These are phyloP conservation scores for Thermothielavioides terrestris DNA, from an alignment of 495 filamentous ascomycete genomes.

Conservation along the genomic window DNA sequence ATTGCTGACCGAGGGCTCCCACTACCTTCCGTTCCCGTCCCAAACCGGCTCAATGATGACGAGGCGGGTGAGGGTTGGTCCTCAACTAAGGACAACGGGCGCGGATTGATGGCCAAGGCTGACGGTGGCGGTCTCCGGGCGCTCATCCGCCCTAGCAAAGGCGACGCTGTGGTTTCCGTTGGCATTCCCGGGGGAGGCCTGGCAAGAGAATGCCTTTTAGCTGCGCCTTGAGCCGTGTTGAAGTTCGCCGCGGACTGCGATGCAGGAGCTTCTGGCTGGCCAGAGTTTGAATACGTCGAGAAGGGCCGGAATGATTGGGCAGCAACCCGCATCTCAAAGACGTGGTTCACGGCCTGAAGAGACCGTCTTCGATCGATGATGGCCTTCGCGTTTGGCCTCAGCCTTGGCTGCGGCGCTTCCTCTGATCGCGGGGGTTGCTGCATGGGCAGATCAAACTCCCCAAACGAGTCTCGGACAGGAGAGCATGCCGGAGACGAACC, in stretches of 20 bases:
- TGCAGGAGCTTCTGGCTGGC: slow-evolving; percentile 14
- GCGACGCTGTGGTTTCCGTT: background rate
- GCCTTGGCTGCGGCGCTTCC: slow-evolving; percentile 28
- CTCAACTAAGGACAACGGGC: slow-evolving; percentile 42
- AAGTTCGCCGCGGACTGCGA: slow-evolving; percentile 36
- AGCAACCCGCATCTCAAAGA: slow-evolving; percentile 30
- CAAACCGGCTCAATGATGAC: slow-evolving; percentile 3
- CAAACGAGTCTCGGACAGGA: slow-evolving; percentile 39
- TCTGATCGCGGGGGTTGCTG: slow-evolving; percentile 18
- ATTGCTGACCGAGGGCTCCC: slow-evolving; percentile 11
- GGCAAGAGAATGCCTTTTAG: slow-evolving; percentile 35
- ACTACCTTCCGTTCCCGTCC: background rate
- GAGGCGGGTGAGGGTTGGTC: slow-evolving; percentile 39
- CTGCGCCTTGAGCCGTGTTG: slow-evolving; percentile 36
- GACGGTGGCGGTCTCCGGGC: slow-evolving; percentile 35
- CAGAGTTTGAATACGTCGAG: slow-evolving; percentile 15
- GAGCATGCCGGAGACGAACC: slow-evolving; percentile 47
- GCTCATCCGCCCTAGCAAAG: slow-evolving; percentile 9
- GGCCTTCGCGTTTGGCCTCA: slow-evolving; percentile 44
- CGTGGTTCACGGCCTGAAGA: slow-evolving; percentile 40
- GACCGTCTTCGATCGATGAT: slow-evolving; percentile 46
- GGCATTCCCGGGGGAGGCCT: slow-evolving; percentile 16
- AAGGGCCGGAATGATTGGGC: slow-evolving; percentile 17
- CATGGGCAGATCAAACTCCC: slow-evolving; percentile 26
- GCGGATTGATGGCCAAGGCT: slow-evolving; percentile 31